Conservation (phyloP, 225 moss, liverwort and hornwort genomes). For the Rhytidiadelphus loreus region DNA sequence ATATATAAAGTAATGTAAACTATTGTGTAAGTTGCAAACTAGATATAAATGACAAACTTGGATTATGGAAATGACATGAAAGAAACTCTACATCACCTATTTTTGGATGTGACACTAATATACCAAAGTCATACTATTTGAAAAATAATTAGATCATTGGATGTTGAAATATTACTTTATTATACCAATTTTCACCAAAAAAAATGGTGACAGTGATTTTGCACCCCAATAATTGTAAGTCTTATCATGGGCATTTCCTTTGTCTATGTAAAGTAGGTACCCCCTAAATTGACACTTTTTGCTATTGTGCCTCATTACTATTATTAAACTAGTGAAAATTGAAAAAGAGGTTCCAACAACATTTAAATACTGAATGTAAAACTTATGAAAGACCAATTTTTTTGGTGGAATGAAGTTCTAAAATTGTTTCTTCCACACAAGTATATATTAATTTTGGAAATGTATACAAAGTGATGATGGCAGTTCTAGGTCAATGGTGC, state of each 20-base stretch:
- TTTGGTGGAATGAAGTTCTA: background rate
- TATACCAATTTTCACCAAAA: background rate
- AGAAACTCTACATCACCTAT: background rate
- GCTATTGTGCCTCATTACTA: too few species aligned
- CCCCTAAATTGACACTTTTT: accelerated
- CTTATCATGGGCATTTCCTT: accelerated
- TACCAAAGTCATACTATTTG: background rate
- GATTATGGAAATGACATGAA: background rate
- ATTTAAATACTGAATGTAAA: too few species aligned
- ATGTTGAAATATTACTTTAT: background rate
- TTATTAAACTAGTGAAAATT: too few species aligned
- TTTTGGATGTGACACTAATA: background rate
- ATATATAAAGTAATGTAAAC: background rate
- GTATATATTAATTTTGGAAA: background rate
- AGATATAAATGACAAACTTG: background rate
- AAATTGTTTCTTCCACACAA: background rate
- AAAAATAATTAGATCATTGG: background rate
- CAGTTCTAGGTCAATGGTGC: accelerated
- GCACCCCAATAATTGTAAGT: background rate
- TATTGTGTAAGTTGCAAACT: background rate
- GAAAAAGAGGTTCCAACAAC: too few species aligned
- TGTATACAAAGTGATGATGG: background rate
- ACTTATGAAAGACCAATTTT: too few species aligned
- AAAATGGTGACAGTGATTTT: accelerated
- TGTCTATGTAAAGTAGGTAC: too few species aligned